Percentiles rank a stretch among this genome's conserved stretches.
Evolutionary conservation across 306 rosid species (phyloP).

Genomic region (Malus sylvestris): DNA sequence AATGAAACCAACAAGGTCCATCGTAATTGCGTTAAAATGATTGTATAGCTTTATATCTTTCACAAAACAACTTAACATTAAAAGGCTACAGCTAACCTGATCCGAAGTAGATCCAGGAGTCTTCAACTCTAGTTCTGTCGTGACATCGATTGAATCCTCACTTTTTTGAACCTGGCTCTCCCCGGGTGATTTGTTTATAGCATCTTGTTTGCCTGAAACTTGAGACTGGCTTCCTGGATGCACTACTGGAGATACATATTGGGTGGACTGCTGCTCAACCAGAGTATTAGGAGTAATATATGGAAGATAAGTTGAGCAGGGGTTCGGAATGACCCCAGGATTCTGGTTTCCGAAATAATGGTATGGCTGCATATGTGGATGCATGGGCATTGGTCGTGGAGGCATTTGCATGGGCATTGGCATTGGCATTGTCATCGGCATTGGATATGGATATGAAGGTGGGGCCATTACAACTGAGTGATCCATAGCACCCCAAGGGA

Average conservation of each 20-base stretch:
- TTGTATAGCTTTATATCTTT: background rate
- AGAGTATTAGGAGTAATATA: conserved; percentile 51
- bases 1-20: background rate
- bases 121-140: conserved; percentile 66
- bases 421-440: conserved; percentile 12
- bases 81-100: conserved; percentile 41
- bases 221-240: conserved; percentile 47
- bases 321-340: conserved; percentile 30
- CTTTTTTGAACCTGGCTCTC: conserved; percentile 48
- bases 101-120: conserved; percentile 70
- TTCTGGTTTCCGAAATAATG: conserved; percentile 27
- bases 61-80: background rate
- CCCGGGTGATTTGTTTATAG: conserved; percentile 41
- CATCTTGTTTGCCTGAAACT: conserved; percentile 41
- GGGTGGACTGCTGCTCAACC: conserved; percentile 63
- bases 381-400: conserved; percentile 33
- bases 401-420: conserved; percentile 30
- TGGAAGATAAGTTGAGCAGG: conserved; percentile 61
- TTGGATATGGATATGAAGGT: conserved; percentile 30
- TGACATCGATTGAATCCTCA: conserved; percentile 51
- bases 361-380: conserved; percentile 41
- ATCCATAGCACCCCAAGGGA: conserved; percentile 42
- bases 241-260: conserved; percentile 32
- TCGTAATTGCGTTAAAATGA: background rate
- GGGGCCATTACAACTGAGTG: conserved; percentile 35